Evolutionary conservation across 306 rosid genomes (phyloP).

Genomic region (Cajanus cajan): DNA sequence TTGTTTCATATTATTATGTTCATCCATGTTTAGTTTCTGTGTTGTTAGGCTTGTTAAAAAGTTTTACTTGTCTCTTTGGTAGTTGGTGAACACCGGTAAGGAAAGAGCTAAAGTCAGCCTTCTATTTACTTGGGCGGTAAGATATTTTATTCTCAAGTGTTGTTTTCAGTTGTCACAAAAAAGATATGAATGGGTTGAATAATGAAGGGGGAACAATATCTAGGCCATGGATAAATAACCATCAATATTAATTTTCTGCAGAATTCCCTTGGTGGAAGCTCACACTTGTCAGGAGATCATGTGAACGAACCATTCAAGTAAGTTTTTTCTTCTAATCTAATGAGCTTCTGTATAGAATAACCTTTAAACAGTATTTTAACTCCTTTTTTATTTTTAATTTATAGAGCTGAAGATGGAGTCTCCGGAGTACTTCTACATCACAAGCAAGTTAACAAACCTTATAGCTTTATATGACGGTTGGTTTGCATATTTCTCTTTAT

Average conservation of each 20-base stretch:
- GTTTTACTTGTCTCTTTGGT: constrained; percentile 38
- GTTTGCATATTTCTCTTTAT: constrained; percentile 74
- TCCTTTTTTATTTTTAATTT: constrained; percentile 31
- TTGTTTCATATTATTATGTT: constrained; percentile 5
- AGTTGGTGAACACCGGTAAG: constrained; percentile 94
- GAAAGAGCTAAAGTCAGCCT: constrained; percentile 99
- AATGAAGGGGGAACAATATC: not conserved
- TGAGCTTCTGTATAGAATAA: not conserved
- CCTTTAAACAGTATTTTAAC: constrained; percentile 22
- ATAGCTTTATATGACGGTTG: constrained; percentile 76
- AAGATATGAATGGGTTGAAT: not conserved
- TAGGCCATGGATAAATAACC: constrained; percentile 28
- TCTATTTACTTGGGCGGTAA: constrained; percentile 96
- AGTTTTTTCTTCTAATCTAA: constrained; percentile 31
- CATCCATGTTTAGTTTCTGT: constrained; percentile 6
- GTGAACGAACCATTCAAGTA: constrained; percentile 90
- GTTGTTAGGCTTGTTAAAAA: constrained; percentile 13
- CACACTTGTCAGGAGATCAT: constrained; percentile 88
- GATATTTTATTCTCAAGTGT: constrained; percentile 30
- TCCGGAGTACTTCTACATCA: constrained; percentile 97
- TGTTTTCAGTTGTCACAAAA: constrained; percentile 16
- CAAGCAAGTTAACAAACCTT: constrained; percentile 98
- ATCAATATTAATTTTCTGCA: constrained; percentile 46
- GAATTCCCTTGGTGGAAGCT: constrained; percentile 96
- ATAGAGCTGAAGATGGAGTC: constrained; percentile 95